phyloP scores from a whole-genome alignment of 495 filamentous ascomycete species.

The Aspergillus coremiiformis region DNA sequence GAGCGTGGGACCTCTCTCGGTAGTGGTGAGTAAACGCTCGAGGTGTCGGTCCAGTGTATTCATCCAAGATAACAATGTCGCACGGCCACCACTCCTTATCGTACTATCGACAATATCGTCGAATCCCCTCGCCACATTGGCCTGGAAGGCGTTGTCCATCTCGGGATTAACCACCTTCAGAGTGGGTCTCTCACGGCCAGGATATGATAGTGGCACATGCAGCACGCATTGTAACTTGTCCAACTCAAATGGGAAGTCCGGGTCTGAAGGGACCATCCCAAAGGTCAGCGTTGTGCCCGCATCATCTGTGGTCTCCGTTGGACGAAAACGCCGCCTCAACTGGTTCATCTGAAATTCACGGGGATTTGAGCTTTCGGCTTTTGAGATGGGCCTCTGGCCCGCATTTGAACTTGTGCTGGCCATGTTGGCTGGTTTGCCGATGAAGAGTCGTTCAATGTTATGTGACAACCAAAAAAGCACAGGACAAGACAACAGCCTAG shows the following conservation, averaged over 20 bases:
- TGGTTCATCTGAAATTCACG: conserved; percentile 72
- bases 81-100: conserved; percentile 38
- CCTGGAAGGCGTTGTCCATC: conserved; percentile 71
- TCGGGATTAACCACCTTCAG: conserved; percentile 66
- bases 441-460: not conserved
- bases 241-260: conserved; percentile 78
- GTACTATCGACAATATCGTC: conserved; percentile 51
- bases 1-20: conserved; percentile 68
- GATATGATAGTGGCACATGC: conserved; percentile 59
- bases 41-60: conserved; percentile 70
- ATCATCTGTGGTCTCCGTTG: conserved; percentile 47
- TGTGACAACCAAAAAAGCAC: not conserved
- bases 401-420: conserved; percentile 12
- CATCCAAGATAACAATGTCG: conserved; percentile 59
- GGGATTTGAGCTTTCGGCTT: conserved; percentile 57
- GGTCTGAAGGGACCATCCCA: conserved; percentile 69
- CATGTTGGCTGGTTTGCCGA: conserved; percentile 1
- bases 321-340: conserved; percentile 62
- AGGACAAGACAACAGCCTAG: not conserved
- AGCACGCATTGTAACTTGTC: conserved; percentile 64
- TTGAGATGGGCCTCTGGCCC: conserved; percentile 58
- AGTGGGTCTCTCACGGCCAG: conserved; percentile 42
- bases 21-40: conserved; percentile 61
- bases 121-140: conserved; percentile 77
- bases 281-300: conserved; percentile 54